Conservation (phyloP, 2,329 filamentous ascomycete genomes). For the Apiospora arundinis region DNA sequence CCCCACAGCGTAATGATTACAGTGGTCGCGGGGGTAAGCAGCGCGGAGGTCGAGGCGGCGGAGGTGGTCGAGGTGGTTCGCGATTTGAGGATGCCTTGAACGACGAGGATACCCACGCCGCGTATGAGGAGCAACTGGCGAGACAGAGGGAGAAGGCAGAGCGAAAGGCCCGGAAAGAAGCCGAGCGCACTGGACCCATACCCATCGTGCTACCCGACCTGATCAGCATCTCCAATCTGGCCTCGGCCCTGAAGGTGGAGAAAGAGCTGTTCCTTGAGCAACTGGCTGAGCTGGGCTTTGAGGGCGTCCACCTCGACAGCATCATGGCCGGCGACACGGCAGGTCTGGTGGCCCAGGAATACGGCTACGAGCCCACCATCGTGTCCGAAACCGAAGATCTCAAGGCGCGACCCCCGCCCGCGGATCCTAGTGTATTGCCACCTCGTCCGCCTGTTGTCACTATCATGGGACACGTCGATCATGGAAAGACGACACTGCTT, state of each 20-base stretch:
- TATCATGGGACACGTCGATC: constrained; percentile 99
- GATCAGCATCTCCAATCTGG: constrained; percentile 86
- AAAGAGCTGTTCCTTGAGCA: constrained; percentile 75
- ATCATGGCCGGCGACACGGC: constrained; percentile 91
- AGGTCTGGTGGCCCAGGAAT: constrained; percentile 88
- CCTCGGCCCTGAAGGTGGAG: constrained; percentile 74
- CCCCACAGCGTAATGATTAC: not conserved
- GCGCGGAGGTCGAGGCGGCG: constrained; percentile 16
- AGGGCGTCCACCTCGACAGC: constrained; percentile 81
- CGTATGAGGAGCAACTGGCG: constrained; percentile 46
- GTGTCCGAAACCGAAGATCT: constrained; percentile 76
- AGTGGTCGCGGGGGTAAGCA: constrained; percentile 1
- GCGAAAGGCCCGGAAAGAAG: constrained; percentile 47
- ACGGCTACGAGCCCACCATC: constrained; percentile 85
- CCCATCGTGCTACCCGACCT: constrained; percentile 84
- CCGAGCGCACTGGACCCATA: constrained; percentile 50
- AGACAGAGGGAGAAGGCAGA: constrained; percentile 49
- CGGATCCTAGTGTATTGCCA: constrained; percentile 73
- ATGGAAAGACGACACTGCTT: constrained; percentile 95
- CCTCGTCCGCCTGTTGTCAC: constrained; percentile 90
- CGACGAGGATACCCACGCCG: constrained; percentile 24
- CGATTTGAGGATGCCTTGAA: constrained; percentile 21
- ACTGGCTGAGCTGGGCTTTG: constrained; percentile 86
- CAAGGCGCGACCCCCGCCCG: constrained; percentile 69
- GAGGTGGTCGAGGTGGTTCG: not conserved